phyloP scores from a whole-genome alignment of 106 monocot genomes.

The Dioscorea alata region DNA sequence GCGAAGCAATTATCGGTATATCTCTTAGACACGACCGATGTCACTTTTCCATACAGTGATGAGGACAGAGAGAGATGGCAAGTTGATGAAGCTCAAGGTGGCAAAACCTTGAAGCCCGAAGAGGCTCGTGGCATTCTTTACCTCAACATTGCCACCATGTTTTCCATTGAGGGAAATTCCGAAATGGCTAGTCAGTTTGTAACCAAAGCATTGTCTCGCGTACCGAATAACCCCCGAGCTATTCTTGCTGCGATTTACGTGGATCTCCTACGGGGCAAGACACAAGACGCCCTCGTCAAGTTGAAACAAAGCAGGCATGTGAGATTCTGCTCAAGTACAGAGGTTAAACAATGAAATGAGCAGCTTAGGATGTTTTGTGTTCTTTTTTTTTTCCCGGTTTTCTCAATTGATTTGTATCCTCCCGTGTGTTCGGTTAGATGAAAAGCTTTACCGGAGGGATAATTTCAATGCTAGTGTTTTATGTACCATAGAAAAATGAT shows the following conservation, averaged over 20 bases:
- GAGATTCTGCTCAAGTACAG: conserved; percentile 15
- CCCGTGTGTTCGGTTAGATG: too few species aligned
- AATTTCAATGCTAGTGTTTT: background rate
- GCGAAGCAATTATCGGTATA: conserved; percentile 55
- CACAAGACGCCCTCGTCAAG: conserved; percentile 49
- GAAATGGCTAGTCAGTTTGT: conserved; percentile 50
- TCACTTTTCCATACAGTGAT: conserved; percentile 50
- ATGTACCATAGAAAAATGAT: conserved; percentile 6
- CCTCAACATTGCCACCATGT: conserved; percentile 43
- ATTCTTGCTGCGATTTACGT: conserved; percentile 51
- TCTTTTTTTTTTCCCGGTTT: background rate
- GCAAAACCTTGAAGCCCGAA: conserved; percentile 32
- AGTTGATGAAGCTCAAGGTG: conserved; percentile 32
- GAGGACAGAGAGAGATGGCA: conserved; percentile 51
- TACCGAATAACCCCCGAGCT: conserved; percentile 60
- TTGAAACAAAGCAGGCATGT: conserved; percentile 50
- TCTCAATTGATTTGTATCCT: background rate
- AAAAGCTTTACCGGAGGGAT: too few species aligned
- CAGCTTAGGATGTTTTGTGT: conserved; percentile 10
- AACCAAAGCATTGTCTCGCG: conserved; percentile 27
- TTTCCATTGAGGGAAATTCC: conserved; percentile 50
- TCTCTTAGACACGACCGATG: conserved; percentile 20
- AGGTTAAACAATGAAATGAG: conserved; percentile 9
- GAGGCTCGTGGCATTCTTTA: conserved; percentile 55
- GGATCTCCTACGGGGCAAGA: conserved; percentile 54